A percentile compares a stretch with the other conserved stretches of the same genome.
Conservation (phyloP, 352 stramenopile species). For the Thalassiosira hispida region DNA sequence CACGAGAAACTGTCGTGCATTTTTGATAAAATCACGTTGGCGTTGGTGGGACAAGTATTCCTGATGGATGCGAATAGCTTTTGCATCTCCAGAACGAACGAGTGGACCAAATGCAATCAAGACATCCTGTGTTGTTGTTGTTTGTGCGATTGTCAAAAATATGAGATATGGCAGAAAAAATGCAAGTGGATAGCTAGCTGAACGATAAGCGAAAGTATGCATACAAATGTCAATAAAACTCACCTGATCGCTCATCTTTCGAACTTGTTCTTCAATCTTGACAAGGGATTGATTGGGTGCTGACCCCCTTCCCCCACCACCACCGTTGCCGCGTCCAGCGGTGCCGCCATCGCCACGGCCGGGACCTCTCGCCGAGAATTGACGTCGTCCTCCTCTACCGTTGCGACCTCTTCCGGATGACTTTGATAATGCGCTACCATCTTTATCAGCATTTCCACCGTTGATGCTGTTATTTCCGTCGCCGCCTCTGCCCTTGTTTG, state of each 20-base stretch:
- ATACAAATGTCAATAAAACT: slow-evolving; percentile 14
- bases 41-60: slow-evolving; percentile 36
- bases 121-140: slow-evolving; percentile 30
- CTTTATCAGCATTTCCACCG: slow-evolving; percentile 2
- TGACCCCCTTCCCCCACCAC: background rate
- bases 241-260: slow-evolving; percentile 45
- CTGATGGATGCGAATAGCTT: slow-evolving; percentile 44
- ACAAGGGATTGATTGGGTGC: background rate
- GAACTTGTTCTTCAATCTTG: slow-evolving; percentile 14
- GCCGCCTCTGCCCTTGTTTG: background rate
- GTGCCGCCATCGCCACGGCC: background rate
- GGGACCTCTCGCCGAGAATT: slow-evolving; percentile 1
- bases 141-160: background rate
- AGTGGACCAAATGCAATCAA: slow-evolving; percentile 52
- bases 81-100: slow-evolving; percentile 39
- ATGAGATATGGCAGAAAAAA: background rate
- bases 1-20: slow-evolving; percentile 42
- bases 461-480: slow-evolving; percentile 9
- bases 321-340: background rate
- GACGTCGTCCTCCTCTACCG: background rate
- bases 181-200: background rate
- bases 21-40: slow-evolving; percentile 44
- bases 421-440: background rate
- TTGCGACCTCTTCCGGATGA: background rate
- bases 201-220: background rate